Base-by-base conservation (phyloP, 345 rosid species). In the Aquilaria malaccensis region DNA sequence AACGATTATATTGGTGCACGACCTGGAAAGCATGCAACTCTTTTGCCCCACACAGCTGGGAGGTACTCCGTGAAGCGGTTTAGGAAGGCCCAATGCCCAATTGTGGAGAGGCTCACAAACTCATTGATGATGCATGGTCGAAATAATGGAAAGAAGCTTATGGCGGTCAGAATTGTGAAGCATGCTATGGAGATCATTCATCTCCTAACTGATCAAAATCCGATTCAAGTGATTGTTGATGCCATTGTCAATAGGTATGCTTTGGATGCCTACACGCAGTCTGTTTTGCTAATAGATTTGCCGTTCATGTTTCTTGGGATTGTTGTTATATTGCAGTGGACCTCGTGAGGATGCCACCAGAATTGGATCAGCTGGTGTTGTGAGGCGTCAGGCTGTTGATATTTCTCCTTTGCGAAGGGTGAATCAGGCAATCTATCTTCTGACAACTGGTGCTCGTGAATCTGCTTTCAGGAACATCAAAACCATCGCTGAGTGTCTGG, bases 311-410 rank as follows among this genome's bases (percentile, higher is more conserved):
- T 37, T 37, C 43, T 37, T 37, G 5, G 43, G 2, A 2, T n/a
- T 33, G 1, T 53, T 58, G 2, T 29, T 13, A 10, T 55, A 49
- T 15, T 30, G 15, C 72, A 86, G 96, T 68, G 91, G 96, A 15
- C 97, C 95, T 0, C 81, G 91, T 54, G 95, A 89, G 70, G 97
- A 86, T 74, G 91, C 95, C 1, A 86, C 95, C 3, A 78, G 91
- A 22, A 89, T 89, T 62, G 96, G 96, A 3, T 86, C 91, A 47
- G 94, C 94, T 70, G 96, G 96, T 74, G 91, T 83, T 70, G 96
- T 86, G 13, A 78, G 96, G 69, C 84, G 91, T 49, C 95, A 89
- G 82, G 97, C 95, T 2, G 95, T 89, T 13, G 95, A 86, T 81
- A 83, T 89, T 68, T 84, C 91, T 12, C 95, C 97, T 2, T 63